A percentile compares a stretch with the other conserved stretches of the same genome.
These are phyloP conservation scores for Murraya koenigii DNA, from an alignment of 345 rosid genomes.

Conservation along the genomic window DNA sequence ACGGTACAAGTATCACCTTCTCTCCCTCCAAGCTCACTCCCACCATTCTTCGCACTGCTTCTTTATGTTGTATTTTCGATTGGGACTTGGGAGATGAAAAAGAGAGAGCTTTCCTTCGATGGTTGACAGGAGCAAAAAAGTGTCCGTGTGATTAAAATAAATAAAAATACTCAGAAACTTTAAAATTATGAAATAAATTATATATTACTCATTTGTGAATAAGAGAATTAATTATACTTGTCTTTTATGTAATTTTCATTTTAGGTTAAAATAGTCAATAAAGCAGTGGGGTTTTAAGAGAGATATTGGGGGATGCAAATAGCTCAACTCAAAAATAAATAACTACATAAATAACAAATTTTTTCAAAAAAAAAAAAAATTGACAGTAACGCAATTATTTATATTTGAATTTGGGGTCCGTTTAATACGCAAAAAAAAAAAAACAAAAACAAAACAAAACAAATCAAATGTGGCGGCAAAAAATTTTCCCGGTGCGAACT, in stretches of 20 bases:
- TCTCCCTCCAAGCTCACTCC: conserved; percentile 73
- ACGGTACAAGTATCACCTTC: conserved; percentile 73
- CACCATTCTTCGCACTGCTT: conserved; percentile 16
- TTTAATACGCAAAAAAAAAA: not conserved
- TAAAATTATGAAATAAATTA: not conserved
- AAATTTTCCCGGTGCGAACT: not conserved
- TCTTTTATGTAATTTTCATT: too few species aligned
- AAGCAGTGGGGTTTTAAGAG: too few species aligned
- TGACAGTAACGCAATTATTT: not conserved
- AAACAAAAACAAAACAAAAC: too few species aligned
- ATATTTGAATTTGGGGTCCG: not conserved
- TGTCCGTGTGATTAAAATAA: too few species aligned
- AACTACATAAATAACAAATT: too few species aligned
- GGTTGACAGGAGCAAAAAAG: not conserved
- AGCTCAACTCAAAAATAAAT: too few species aligned
- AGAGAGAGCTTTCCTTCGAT: not conserved
- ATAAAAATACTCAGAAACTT: not conserved
- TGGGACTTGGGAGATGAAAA: not conserved
- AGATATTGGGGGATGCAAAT: too few species aligned
- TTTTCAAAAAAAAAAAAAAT: not conserved
- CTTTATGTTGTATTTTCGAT: too few species aligned
- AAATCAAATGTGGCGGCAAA: conserved; percentile 3
- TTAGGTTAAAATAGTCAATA: too few species aligned
- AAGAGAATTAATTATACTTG: too few species aligned
- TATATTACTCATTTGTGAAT: too few species aligned